Percentiles rank a stretch among this genome's conserved stretches.
These are phyloP conservation scores for Pichia sp. DNA, from an alignment of 1,139 yeast genomes.

Conservation along the genomic window DNA sequence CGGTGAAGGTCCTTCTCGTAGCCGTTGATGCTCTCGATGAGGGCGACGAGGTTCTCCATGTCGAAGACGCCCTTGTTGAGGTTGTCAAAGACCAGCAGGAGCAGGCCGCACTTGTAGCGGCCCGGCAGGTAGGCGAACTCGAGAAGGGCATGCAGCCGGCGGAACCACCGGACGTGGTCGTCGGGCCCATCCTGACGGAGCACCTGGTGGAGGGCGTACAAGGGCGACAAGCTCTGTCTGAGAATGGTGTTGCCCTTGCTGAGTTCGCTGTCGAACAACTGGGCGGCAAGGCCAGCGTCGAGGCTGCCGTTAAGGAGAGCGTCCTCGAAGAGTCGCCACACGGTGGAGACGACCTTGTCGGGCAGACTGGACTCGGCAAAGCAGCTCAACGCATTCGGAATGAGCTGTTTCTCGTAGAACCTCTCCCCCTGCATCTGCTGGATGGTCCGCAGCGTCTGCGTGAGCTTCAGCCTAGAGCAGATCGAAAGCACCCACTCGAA, in stretches of 20 bases:
- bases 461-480: constrained; percentile 44
- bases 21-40: constrained; percentile 26
- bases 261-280: constrained; percentile 7
- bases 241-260: constrained; percentile 20
- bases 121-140: constrained; percentile 63
- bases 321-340: constrained; percentile 48
- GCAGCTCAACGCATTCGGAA: constrained; percentile 62
- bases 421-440: constrained; percentile 32
- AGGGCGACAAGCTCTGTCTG: constrained; percentile 29
- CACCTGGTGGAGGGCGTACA: constrained; percentile 24
- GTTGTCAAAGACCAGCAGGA: constrained; percentile 31
- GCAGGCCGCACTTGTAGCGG: constrained; percentile 48
- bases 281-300: constrained; percentile 38
- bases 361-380: constrained; percentile 63
- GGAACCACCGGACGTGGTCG: constrained; percentile 23
- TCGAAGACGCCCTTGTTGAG: constrained; percentile 19
- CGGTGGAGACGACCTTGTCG: constrained; percentile 40
- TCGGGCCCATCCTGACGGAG: constrained; percentile 3
- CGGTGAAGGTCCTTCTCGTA: constrained; percentile 19
- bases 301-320: constrained; percentile 49
- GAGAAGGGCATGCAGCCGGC: constrained; percentile 48
- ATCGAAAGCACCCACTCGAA: constrained; percentile 73
- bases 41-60: constrained; percentile 21
- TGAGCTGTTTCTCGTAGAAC: constrained; percentile 32
- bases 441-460: constrained; percentile 48